These are phyloP conservation scores for Cicer arietinum DNA, from an alignment of 306 rosid species.

Conservation along the genomic window DNA sequence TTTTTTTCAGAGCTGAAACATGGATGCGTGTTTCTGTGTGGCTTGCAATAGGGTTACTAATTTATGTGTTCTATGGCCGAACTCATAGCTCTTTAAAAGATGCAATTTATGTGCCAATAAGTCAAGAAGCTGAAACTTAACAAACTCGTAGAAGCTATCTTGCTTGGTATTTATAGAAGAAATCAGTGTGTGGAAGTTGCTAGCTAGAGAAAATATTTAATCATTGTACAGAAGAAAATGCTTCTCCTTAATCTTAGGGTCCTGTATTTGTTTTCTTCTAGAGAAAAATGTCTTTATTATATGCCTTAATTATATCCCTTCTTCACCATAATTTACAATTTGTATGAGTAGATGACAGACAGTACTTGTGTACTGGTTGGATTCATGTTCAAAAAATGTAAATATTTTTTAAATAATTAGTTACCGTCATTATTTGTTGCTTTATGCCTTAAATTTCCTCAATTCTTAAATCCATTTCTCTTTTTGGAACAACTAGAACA, in stretches of 20 bases:
- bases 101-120: slow-evolving; percentile 69
- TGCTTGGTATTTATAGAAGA: slow-evolving; percentile 36
- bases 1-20: slow-evolving; percentile 60
- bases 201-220: background rate
- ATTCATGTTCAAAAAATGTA: slow-evolving; percentile 37
- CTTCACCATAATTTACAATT: background rate
- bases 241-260: slow-evolving; percentile 29
- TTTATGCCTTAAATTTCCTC: background rate
- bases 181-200: background rate
- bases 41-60: slow-evolving; percentile 62
- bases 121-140: slow-evolving; percentile 57
- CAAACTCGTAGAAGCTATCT: slow-evolving; percentile 41
- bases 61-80: slow-evolving; percentile 77
- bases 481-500: background rate
- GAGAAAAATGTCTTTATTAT: slow-evolving; percentile 13
- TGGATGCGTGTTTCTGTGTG: slow-evolving; percentile 88
- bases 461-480: background rate
- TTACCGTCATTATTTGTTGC: background rate
- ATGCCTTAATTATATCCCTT: slow-evolving; percentile 10
- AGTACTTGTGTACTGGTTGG: background rate
- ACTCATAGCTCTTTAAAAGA: slow-evolving; percentile 72
- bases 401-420: slow-evolving; percentile 4
- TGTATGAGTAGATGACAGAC: slow-evolving; percentile 10
- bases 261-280: slow-evolving; percentile 11
- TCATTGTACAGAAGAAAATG: slow-evolving; percentile 36